These are phyloP conservation scores for Moringa oleifera DNA, from an alignment of 345 rosid genomes.

Conservation along the genomic window DNA sequence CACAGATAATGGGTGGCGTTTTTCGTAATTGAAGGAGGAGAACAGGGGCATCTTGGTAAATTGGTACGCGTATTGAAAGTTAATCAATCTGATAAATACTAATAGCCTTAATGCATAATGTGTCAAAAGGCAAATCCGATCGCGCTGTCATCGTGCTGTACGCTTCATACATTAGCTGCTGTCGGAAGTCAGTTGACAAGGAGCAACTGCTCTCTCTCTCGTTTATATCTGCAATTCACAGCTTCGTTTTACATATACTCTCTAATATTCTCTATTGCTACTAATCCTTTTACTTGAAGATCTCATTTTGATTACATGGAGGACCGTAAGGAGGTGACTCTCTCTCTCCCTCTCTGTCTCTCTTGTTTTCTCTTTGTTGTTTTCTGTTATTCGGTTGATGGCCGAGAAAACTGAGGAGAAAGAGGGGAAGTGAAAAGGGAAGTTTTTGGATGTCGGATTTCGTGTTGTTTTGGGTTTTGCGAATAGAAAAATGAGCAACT, in stretches of 20 bases:
- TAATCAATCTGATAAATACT: too few relatives aligned
- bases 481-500: too few relatives aligned
- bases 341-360: neutral
- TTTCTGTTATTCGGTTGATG: neutral
- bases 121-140: too few relatives aligned
- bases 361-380: neutral
- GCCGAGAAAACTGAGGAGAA: neutral
- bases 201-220: too few relatives aligned
- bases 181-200: too few relatives aligned
- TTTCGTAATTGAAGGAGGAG: neutral
- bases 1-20: constrained; percentile 4
- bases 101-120: neutral
- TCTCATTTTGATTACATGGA: constrained; percentile 33
- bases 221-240: neutral
- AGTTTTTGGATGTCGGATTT: neutral
- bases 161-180: too few relatives aligned
- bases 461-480: neutral
- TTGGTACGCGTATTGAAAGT: too few relatives aligned
- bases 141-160: too few relatives aligned
- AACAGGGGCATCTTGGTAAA: too few relatives aligned
- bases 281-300: neutral
- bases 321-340: constrained; percentile 52
- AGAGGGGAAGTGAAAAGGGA: neutral
- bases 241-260: neutral
- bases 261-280: too few relatives aligned